Percentiles rank a stretch among this genome's conserved stretches.
Evolutionary conservation across 805 yeast species (phyloP).

Genomic region (Kurtzmaniella fragi): DNA sequence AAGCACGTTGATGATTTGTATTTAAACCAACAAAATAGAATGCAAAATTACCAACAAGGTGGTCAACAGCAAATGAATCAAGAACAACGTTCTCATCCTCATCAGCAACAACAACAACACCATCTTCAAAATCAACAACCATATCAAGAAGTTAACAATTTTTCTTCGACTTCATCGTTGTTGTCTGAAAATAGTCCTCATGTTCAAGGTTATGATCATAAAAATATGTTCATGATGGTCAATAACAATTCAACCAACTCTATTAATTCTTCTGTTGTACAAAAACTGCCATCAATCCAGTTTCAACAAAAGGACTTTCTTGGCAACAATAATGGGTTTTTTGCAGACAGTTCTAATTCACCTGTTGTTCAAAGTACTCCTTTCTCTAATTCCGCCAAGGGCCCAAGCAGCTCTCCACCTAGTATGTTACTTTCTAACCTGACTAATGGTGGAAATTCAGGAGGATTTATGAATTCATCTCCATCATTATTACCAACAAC

Average conservation of each 20-base stretch:
- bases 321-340: constrained; percentile 5
- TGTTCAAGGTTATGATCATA: constrained; percentile 10
- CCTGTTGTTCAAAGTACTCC: constrained; percentile 13
- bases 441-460: constrained; percentile 5
- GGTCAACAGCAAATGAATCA: constrained; percentile 4
- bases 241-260: constrained; percentile 14
- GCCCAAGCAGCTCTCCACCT: constrained; percentile 18
- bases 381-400: background rate
- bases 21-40: constrained; percentile 4
- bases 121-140: constrained; percentile 5
- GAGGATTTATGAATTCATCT: constrained; percentile 14
- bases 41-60: constrained; percentile 6
- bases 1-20: constrained; percentile 1
- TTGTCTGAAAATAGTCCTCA: constrained; percentile 4
- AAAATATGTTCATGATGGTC: constrained; percentile 11
- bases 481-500: constrained; percentile 9
- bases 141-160: constrained; percentile 1
- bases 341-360: constrained; percentile 8
- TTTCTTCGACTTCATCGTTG: constrained; percentile 5
- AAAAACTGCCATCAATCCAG: constrained; percentile 4
- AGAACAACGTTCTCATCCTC: constrained; percentile 5
- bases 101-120: constrained; percentile 8
- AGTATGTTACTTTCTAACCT: constrained; percentile 14
- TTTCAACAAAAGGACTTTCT: constrained; percentile 6
- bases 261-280: constrained; percentile 6